phyloP scores from a whole-genome alignment of 306 rosid species.

The Argentina anserina region DNA sequence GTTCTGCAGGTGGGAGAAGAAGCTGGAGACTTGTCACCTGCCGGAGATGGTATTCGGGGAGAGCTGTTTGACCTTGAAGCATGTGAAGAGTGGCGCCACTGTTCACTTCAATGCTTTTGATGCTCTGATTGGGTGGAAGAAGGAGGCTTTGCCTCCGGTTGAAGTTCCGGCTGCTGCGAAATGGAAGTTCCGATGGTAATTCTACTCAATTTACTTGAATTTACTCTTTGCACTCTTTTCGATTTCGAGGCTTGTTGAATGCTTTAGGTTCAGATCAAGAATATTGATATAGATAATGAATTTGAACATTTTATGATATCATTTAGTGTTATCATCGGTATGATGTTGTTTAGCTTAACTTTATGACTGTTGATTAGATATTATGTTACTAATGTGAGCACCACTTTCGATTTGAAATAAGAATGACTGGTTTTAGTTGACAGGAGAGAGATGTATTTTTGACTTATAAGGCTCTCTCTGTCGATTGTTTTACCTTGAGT shows the following conservation, averaged over 20 bases:
- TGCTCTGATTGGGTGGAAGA: constrained; percentile 88
- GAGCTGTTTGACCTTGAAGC: constrained; percentile 63
- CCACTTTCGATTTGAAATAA: background rate
- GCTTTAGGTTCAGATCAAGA: background rate
- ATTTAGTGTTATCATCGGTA: background rate
- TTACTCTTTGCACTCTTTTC: background rate
- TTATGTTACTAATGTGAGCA: background rate
- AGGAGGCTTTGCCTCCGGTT: constrained; percentile 92
- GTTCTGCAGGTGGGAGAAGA: constrained; percentile 73
- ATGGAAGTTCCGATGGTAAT: constrained; percentile 89
- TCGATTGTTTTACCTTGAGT: background rate
- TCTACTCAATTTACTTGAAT: background rate
- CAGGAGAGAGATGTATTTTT: background rate
- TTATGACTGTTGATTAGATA: background rate
- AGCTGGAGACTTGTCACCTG: constrained; percentile 74
- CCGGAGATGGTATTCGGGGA: constrained; percentile 99
- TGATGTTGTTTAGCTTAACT: background rate
- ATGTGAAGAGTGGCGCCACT: constrained; percentile 58
- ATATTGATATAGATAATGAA: background rate
- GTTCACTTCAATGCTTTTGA: constrained; percentile 86
- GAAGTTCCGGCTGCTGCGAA: constrained; percentile 97
- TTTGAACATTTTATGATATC: background rate
- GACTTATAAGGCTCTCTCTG: background rate
- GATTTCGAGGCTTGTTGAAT: background rate
- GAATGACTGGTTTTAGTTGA: background rate